Base-by-base conservation (phyloP, 495 filamentous ascomycete species). In the Aspergillus bridgeri region DNA sequence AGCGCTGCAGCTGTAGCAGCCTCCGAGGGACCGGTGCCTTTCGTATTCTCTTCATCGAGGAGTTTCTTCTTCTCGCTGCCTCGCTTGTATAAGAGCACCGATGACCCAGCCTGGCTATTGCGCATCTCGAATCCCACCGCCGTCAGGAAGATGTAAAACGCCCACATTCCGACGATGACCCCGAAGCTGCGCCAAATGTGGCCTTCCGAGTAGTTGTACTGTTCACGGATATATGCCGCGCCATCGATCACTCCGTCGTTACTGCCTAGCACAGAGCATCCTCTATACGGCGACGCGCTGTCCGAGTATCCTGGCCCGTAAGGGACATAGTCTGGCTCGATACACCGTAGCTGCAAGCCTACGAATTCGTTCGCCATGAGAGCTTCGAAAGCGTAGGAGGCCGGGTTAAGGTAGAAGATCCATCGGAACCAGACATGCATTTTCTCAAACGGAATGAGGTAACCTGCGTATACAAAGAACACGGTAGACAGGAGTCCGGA, bases 321-420 rank as follows among this genome's bases (percentile, higher is more conserved):
- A 0, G 77, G 82, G 50, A 92, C 73, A 43, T 86, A 80, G 24
- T 85, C 77, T 1, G 80, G 67, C 21, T 76, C 75, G 60, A 92
- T 89, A 63, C 92, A 91, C 51, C 91, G 86, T 56, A 90, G 80
- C 83, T 92, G 88, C 62, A 93, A 83, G 27, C 78, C 74, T 52
- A 82, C 76, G 65, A 96, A 97, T 70, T 96, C 92, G 67, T 96
- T 96, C 49, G 94, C 85, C 87, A 97, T 90, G 13, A 97, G 72
- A 0, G 87, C 79, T 70, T 97, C 92, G 61, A 96, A 97, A 2
- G 88, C 85, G 62, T 96, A 97, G 0, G 85, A 84, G 25, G 94
- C 81, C 2, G 92, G 91, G 63, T 96, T 88, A 8, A 96, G 70
- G 61, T 91, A 96, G 65, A 91, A 90, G 54, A 97, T 81, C 93